Evolutionary conservation across 345 rosid species (phyloP), one percentile per base, ranked within the genome.

Genomic region (Ceriops tagal): DNA sequence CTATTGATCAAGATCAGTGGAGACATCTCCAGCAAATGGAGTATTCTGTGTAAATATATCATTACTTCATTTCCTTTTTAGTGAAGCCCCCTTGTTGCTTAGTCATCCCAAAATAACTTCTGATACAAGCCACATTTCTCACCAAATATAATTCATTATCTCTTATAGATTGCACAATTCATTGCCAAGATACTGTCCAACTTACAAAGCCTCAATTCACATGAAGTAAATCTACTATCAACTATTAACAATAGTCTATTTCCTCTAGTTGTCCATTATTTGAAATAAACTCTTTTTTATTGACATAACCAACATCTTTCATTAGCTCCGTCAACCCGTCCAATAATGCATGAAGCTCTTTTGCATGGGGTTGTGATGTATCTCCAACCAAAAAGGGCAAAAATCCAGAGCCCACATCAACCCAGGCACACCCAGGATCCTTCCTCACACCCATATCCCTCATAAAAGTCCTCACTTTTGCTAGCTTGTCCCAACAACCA

Each of bases 381-480:
- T 85, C 91, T 26, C 81, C 93, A 13, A 79, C 97, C 18, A 81
- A 75, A 73, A 92, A 89, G 34, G 84, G 78, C 5, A 66, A 35
- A 79, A 80, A 84, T 60, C 83, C 89, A 71, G 80, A 59, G 43
- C 89, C 93, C 30, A 67, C 79, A 64, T 85, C 85, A 39, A 88
- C 75, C 91, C 88, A 86, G 61, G 97, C 76, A 77, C 91, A 83
- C 20, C 96, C 96, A 34, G 92, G 93, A 77, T 67, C 78, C 76
- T 92, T 92, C 62, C 75, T 83, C 69, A 92, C 84, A 61, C 93
- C 92, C 64, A 77, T 74, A 66, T 92, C 83, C 78, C 89, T 83
- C 93, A 89, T 88, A 31, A 53, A 57, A 43, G 82, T 84, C 84
- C 97, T 86, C 69, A 88, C 88, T 72, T 81, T 69, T 3, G 87